A percentile compares a stretch with the other conserved stretches of the same genome.
These are phyloP conservation scores for Heterobasidion occidentale DNA, from an alignment of 1,284 basidiomycete genomes.

Conservation along the genomic window DNA sequence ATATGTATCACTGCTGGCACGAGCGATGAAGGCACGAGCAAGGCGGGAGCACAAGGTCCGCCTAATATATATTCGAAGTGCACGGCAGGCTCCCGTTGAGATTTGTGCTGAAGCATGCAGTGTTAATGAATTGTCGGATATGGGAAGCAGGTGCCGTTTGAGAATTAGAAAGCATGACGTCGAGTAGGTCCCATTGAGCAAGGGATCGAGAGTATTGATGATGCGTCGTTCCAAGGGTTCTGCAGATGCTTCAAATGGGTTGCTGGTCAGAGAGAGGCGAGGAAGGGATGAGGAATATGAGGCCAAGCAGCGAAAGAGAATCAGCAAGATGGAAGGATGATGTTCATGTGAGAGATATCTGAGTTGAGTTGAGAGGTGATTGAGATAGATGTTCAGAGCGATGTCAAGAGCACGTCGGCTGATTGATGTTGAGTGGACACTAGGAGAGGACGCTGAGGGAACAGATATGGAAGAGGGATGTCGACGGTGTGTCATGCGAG, in stretches of 20 bases:
- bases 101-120: constrained; percentile 29
- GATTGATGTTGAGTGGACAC: constrained; percentile 14
- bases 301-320: constrained; percentile 62
- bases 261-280: constrained; percentile 43
- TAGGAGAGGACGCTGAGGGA: constrained; percentile 17
- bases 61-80: constrained; percentile 57
- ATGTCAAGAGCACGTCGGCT: constrained; percentile 41
- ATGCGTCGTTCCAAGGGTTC: constrained; percentile 46
- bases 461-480: constrained; percentile 45
- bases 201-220: constrained; percentile 41
- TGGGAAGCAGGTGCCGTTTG: constrained; percentile 38
- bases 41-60: constrained; percentile 51
- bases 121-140: constrained; percentile 4
- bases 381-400: constrained; percentile 53
- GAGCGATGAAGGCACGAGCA: constrained; percentile 53
- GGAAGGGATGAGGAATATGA: constrained; percentile 58
- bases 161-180: constrained; percentile 55
- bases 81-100: constrained; percentile 58
- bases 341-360: constrained; percentile 46
- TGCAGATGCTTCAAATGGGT: constrained; percentile 16
- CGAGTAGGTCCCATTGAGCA: constrained; percentile 59
- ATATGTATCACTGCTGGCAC: constrained; percentile 43
- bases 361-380: constrained; percentile 50
- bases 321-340: constrained; percentile 50
- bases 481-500: constrained; percentile 39